These are phyloP conservation scores for Picea mariana DNA, from an alignment of 83 land plant genomes.

Conservation along the genomic window DNA sequence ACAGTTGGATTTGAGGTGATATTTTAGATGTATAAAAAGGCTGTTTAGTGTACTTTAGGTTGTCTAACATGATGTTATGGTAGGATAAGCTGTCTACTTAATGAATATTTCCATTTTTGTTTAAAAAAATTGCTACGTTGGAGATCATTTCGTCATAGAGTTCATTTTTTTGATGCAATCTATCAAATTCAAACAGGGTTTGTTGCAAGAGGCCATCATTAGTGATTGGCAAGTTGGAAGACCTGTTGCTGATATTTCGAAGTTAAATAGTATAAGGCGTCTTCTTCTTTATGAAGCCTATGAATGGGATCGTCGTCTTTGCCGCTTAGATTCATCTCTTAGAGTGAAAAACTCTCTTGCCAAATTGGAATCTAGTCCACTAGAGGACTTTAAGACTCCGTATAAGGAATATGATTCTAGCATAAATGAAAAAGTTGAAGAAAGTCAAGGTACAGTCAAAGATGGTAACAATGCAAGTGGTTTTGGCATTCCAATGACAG, in stretches of 20 bases:
- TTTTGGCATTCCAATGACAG: not conserved
- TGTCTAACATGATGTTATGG: no score
- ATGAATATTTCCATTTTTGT: no score
- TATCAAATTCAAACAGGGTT: conserved; percentile 12
- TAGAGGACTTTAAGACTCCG: no score
- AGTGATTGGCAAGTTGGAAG: conserved; percentile 35
- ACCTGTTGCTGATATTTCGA: conserved; percentile 63
- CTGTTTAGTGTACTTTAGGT: no score
- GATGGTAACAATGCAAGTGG: conserved; percentile 2
- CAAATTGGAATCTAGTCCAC: no score
- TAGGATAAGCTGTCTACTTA: no score
- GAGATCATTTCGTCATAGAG: no score
- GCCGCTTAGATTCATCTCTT: conserved; percentile 15
- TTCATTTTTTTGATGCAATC: not conserved
- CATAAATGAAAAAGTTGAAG: not conserved
- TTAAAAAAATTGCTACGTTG: not conserved
- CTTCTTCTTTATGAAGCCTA: conserved; percentile 52
- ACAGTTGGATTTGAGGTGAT: conserved; percentile 77
- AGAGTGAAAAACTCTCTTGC: no score
- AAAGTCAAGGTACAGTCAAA: not conserved
- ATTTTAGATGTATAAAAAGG: no score
- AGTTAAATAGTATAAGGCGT: conserved; percentile 69
- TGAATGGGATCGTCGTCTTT: conserved; percentile 68
- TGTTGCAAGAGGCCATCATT: conserved; percentile 46
- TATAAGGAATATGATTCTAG: not conserved